These are phyloP conservation scores for Backusella australiensis DNA, from an alignment of 192 early-diverging fungal genomes.

Conservation along the genomic window DNA sequence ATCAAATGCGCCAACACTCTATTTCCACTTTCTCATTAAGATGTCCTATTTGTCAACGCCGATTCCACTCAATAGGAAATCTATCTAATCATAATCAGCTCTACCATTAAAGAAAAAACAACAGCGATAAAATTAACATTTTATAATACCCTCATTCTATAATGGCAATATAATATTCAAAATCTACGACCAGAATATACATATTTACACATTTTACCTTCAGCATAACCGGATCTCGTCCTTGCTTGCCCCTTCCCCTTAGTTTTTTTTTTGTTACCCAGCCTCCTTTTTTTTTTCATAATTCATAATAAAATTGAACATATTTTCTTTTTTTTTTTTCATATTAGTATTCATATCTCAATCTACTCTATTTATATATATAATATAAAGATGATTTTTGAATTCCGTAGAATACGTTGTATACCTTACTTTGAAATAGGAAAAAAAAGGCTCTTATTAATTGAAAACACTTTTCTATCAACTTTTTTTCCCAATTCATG, in stretches of 20 bases:
- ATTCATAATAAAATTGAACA: neutral
- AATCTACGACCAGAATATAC: neutral
- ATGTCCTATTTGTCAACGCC: constrained; percentile 15
- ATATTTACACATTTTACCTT: neutral
- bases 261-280: neutral
- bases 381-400: neutral
- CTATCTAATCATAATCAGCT: constrained; percentile 16
- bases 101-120: neutral
- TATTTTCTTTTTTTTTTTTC: neutral
- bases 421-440: neutral
- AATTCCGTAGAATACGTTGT: neutral
- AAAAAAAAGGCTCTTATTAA: neutral
- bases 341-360: neutral
- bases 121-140: neutral
- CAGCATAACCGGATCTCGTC: neutral
- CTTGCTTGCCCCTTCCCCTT: neutral
- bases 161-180: neutral
- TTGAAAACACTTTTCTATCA: neutral
- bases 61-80: constrained; percentile 20
- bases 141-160: neutral
- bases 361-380: neutral
- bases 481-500: neutral
- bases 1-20: neutral
- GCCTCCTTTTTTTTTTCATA: neutral
- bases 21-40: neutral